Conservation (phyloP, 768 basidiomycete species). For the Sutorius australiensis region DNA sequence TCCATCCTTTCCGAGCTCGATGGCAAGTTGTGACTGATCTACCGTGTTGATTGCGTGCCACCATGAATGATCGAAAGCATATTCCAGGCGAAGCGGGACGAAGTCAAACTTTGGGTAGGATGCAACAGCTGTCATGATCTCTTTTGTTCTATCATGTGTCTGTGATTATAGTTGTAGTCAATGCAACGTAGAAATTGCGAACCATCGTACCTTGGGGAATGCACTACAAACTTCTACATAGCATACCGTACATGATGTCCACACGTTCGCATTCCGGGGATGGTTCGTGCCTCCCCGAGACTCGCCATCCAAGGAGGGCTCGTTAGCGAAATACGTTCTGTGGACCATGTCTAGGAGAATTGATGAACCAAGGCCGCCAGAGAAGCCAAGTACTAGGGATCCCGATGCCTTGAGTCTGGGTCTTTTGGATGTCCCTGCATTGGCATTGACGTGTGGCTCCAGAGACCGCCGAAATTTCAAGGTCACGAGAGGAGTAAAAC, state of each 20-base stretch:
- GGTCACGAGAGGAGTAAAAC: constrained; percentile 61
- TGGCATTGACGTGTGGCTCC: constrained; percentile 59
- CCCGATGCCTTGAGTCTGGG: constrained; percentile 64
- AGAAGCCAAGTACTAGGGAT: constrained; percentile 64
- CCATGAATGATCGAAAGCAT: constrained; percentile 70
- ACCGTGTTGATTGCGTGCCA: constrained; percentile 49
- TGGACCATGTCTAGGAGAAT: constrained; percentile 67
- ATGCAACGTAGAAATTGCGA: background rate
- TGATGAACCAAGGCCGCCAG: constrained; percentile 77
- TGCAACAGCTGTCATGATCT: constrained; percentile 44
- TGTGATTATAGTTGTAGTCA: constrained; percentile 27
- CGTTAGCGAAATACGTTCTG: constrained; percentile 48
- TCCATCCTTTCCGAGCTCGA: constrained; percentile 57
- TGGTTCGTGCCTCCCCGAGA: constrained; percentile 58
- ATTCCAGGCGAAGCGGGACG: constrained; percentile 61
- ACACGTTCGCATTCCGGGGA: constrained; percentile 57
- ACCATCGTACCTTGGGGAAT: constrained; percentile 52
- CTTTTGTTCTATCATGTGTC: constrained; percentile 54
- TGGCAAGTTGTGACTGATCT: constrained; percentile 30
- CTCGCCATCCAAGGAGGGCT: constrained; percentile 27
- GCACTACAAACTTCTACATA: constrained; percentile 68
- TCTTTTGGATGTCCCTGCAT: constrained; percentile 52
- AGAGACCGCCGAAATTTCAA: constrained; percentile 62
- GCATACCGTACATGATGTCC: constrained; percentile 60
- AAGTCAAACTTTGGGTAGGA: constrained; percentile 54